Percentiles rank a stretch among this genome's conserved stretches.
These are phyloP conservation scores for Trebouxia sp. DNA, from an alignment of 139 green algal genomes.

Conservation along the genomic window DNA sequence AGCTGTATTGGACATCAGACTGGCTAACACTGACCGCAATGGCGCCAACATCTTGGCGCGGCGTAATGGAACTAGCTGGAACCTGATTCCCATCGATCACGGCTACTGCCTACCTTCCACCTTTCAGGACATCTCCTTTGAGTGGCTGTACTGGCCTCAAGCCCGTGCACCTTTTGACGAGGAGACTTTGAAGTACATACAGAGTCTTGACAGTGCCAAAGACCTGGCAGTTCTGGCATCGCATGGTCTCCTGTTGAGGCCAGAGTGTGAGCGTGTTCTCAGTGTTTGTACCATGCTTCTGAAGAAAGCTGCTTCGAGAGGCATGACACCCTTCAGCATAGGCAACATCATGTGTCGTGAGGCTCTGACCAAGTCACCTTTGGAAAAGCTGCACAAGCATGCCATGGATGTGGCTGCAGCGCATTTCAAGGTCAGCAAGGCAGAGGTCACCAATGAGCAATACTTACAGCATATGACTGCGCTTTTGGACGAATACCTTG, in stretches of 20 bases:
- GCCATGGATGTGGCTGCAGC: slow-evolving; percentile 17
- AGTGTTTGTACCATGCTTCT: slow-evolving; percentile 53
- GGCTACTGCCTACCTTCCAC: slow-evolving; percentile 60
- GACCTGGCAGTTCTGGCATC: slow-evolving; percentile 51
- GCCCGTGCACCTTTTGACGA: slow-evolving; percentile 37
- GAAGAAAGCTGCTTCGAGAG: slow-evolving; percentile 45
- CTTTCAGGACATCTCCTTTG: slow-evolving; percentile 65
- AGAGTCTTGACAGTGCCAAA: slow-evolving; percentile 46
- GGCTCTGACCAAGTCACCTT: slow-evolving; percentile 36
- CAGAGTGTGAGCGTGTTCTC: slow-evolving; percentile 57
- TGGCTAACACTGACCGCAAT: slow-evolving; percentile 74
- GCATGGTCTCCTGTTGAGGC: slow-evolving; percentile 51
- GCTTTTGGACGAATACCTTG: slow-evolving; percentile 45
- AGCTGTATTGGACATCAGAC: slow-evolving; percentile 63
- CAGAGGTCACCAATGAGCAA: slow-evolving; percentile 19
- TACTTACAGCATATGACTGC: slow-evolving; percentile 44
- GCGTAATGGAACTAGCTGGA: slow-evolving; percentile 32
- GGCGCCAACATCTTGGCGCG: slow-evolving; percentile 67
- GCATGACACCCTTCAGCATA: slow-evolving; percentile 53
- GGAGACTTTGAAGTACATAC: slow-evolving; percentile 53
- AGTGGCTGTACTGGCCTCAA: slow-evolving; percentile 59
- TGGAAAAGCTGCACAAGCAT: slow-evolving; percentile 58
- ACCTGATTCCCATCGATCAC: slow-evolving; percentile 71
- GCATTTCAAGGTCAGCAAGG: background rate
- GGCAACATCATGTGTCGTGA: slow-evolving; percentile 58